Evolutionary conservation across 2,329 filamentous ascomycete species (phyloP), one percentile per base, ranked within the genome.

Genomic region (Cercospora sp.): DNA sequence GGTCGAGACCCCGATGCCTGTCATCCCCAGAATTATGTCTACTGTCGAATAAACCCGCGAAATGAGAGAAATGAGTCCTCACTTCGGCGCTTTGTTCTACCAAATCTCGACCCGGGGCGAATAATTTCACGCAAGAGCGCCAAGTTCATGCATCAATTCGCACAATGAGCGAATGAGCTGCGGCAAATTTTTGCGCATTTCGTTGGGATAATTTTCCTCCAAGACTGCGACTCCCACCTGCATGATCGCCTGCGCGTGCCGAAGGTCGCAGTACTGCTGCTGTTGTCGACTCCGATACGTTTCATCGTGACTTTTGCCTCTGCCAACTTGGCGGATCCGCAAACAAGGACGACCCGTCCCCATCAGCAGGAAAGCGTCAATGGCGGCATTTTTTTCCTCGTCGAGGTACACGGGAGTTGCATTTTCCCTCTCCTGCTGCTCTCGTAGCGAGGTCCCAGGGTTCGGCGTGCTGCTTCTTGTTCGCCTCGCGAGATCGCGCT

Each of bases 151-250:
- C 70, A 74, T 67, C 18, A 74, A 45, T 53, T 73, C 68, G 61
- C 72, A 71, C 40, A 75, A 24, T 5, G 65, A 70, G 61, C 67
- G 66, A 26, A 72, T 70, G 66, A 75, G 66, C 62, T 73, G 71
- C 53, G 71, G 70, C 37, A 73, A 49, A 16, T 69, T 70, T 21
- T 69, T 59, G 30, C 68, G 61, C 32, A 40, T 67, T 28, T 73
- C 69, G 16, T 70, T 69, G 4, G 72, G 71, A 61, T 69, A 70
- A 59, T 74, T 74, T 0, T 61, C 66, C 62, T 73, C 72, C 12
- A 73, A 64, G 16, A 71, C 66, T 6, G 58, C 53, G 12, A 70
- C 66, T 2, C 71, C 70, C 12, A 74, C 62, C 10, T 40, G 57
- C 69, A 73, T 71, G 2, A 74, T 67, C 34, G 61, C 45, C 28